Evolutionary conservation across 2,329 filamentous ascomycete genomes (phyloP).

Genomic region (Thielaviopsis populi): DNA sequence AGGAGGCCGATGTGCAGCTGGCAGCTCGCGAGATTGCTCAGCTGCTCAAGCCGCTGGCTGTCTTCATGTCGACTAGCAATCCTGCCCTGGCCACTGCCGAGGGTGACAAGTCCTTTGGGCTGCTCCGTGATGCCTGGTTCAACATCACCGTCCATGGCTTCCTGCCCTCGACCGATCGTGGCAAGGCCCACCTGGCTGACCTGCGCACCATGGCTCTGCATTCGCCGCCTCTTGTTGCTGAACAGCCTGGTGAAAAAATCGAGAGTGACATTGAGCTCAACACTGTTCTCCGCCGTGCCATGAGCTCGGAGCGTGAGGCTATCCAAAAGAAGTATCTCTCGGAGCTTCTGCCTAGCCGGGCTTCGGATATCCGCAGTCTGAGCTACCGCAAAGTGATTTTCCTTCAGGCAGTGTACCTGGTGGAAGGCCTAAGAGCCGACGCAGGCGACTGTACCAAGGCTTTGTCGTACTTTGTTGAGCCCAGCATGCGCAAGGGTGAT

Average conservation of each 20-base stretch:
- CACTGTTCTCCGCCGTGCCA: constrained; percentile 75
- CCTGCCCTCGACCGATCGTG: constrained; percentile 55
- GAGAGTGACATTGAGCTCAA: constrained; percentile 97
- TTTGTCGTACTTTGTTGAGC: constrained; percentile 86
- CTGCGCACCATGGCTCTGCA: constrained; percentile 73
- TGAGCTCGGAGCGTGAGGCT: constrained; percentile 60
- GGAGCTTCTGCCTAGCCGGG: constrained; percentile 58
- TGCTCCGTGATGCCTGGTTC: constrained; percentile 91
- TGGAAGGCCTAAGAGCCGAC: constrained; percentile 76
- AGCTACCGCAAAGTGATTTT: constrained; percentile 89
- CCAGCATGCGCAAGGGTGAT: constrained; percentile 54
- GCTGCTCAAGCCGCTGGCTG: constrained; percentile 71
- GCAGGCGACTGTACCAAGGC: constrained; percentile 82
- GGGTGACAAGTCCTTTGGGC: constrained; percentile 50
- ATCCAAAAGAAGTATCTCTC: constrained; percentile 68
- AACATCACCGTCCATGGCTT: constrained; percentile 95
- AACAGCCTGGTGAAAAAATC: constrained; percentile 74
- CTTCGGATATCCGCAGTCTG: constrained; percentile 63
- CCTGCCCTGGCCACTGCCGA: constrained; percentile 35
- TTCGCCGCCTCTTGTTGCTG: constrained; percentile 73
- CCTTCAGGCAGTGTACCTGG: constrained; percentile 73
- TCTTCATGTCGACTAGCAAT: constrained; percentile 58
- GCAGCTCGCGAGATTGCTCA: constrained; percentile 79
- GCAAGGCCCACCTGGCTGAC: constrained; percentile 58
- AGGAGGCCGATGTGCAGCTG: constrained; percentile 64